Base-by-base conservation (phyloP, 129 eudicot genomes). In the Ambrosia trifida region DNA sequence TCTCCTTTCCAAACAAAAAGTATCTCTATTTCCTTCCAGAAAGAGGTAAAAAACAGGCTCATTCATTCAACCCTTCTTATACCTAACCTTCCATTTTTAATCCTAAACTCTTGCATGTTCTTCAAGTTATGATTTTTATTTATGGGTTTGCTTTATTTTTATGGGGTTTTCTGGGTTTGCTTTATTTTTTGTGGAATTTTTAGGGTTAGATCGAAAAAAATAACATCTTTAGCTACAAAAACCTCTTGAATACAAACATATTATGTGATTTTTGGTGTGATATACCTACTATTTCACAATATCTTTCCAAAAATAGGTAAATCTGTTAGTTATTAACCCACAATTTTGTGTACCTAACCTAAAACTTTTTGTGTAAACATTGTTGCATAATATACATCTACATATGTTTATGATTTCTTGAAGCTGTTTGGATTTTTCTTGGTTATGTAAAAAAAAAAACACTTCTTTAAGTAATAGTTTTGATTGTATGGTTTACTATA, bases 41-140 rank as follows among this genome's bases (percentile, higher is more conserved):
- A 70, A 19, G 12, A 68, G 72, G 72, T 68, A 68, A 68, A 38
- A 65, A 32, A 68, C 44, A 6, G n/a, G n/a, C n/a, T 40, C 44
- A 6, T 40, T 5, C 9, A 40, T 2, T 10, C 6, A 40, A 51
- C 46, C 33, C 1, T 50, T 49, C 5, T 12, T 11, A 1, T 12
- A 47, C 16, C 53, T 47, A 12, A 47, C 28, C 28, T 24, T 43
- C 9, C 47, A 43, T 43, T 14, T 44, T 44, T 17, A 51, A 8
- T 64, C 17, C 40, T 17, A 40, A 65, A 11, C 31, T 65, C 36
- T 64, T 64, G 69, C 12, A 19, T 66, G 5, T 66, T n/a, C 12
- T 45, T 45, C 41, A 66, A 28, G 13, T 45, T 66, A 20, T 3
- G 13, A 28, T 69, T 69, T 11, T 33, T 32, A 45, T 50, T 68